Evolutionary conservation across 202 grass and related monocot genomes (phyloP), one percentile per base, ranked within the genome.

Genomic region (Eragrostis tef): DNA sequence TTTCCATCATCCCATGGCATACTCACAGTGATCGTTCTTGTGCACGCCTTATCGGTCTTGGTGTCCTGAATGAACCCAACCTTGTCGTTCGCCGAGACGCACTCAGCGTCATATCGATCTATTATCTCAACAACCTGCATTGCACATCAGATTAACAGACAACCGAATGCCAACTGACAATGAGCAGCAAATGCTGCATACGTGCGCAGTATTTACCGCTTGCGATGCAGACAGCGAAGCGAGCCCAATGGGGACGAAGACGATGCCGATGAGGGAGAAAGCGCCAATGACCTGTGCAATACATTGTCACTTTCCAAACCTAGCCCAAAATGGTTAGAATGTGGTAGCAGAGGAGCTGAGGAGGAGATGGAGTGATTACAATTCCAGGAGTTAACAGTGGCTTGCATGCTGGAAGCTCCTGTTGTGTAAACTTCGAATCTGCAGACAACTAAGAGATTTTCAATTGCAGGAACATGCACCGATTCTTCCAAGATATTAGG

Each of bases 341-440:
- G 6, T 46, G 3, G 1, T 21, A n/a, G 21, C 0, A 11, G 6
- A 68, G 10, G 56, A 11, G 27, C 34, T 39, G 27, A 11, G 82
- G 43, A 45, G 19, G 41, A 39, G 34, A 39, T 6, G 34, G 34
- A 52, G 43, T 31, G 36, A 57, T 22, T 95, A 99, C 93, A 16
- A 91, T 90, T 73, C 87, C 89, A 12, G 96, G 96, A 78, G 96
- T 99, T 47, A 93, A 15, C 9, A 99, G 42, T 19, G 96, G 96
- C 79, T 99, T 99, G 83, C 96, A 99, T 88, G 96, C 90, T 12
- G 96, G 96, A 48, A 99, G 89, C 85, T 99, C 96, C 83, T 99
- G 93, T 75, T 99, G 96, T 15, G 92, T 95, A 46, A 99, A 99
- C 63, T 85, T 91, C 2, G 96, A 99, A 90, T 95, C 96, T 98